A percentile compares a stretch with the other conserved stretches of the same genome.
Evolutionary conservation across 192 early-diverging fungal species (phyloP).

Genomic region (Chytriomyces hyalinus): DNA sequence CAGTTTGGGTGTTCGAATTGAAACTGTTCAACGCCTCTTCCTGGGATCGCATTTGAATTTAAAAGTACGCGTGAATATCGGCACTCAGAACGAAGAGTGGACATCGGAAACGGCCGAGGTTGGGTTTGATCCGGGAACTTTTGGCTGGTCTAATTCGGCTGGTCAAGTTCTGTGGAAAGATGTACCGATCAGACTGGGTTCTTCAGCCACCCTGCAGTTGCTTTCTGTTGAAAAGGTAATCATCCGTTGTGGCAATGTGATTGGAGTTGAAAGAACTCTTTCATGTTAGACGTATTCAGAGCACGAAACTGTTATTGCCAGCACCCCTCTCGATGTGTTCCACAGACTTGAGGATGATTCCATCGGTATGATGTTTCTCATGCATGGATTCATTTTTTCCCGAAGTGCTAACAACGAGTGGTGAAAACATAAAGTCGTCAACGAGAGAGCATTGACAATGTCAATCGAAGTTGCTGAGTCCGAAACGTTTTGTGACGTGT

Average conservation of each 20-base stretch:
- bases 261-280: neutral
- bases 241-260: neutral
- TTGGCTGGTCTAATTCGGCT: constrained; percentile 8
- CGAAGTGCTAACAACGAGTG: neutral
- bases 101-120: neutral
- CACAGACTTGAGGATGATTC: constrained; percentile 12
- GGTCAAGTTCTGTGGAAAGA: constrained; percentile 8
- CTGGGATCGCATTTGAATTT: neutral
- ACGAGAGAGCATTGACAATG: neutral
- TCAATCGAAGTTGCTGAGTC: neutral
- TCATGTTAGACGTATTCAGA: neutral
- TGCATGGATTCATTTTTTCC: neutral
- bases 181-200: constrained; percentile 1
- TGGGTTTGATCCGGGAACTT: constrained; percentile 10
- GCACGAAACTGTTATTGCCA: neutral
- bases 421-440: neutral
- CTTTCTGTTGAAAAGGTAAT: neutral
- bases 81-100: neutral
- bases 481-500: neutral
- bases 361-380: constrained; percentile 1
- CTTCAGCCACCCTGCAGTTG: neutral
- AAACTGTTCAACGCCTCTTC: neutral
- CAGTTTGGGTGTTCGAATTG: constrained; percentile 22
- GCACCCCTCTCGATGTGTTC: constrained; percentile 4
- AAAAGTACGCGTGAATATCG: neutral